Conservation (phyloP, 306 rosid species). For the Elaeagnus macrophylla region DNA sequence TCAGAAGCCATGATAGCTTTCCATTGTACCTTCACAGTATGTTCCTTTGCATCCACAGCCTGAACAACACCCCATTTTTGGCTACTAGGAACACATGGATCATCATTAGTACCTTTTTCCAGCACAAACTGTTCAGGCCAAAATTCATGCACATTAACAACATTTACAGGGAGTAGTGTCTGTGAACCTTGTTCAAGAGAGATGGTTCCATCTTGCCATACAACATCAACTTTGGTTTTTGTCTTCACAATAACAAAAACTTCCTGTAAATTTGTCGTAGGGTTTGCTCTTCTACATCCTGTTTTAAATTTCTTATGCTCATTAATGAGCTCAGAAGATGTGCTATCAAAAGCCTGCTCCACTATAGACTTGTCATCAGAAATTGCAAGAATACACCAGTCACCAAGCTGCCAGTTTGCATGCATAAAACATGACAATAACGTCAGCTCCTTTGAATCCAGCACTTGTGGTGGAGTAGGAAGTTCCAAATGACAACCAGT, state of each 20-base stretch:
- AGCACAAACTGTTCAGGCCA: constrained; percentile 87
- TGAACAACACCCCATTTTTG: constrained; percentile 86
- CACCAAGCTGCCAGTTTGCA: constrained; percentile 93
- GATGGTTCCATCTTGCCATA: constrained; percentile 80
- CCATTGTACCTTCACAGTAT: constrained; percentile 73
- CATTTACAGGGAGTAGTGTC: constrained; percentile 54
- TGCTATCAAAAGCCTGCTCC: constrained; percentile 28
- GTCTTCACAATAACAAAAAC: constrained; percentile 63
- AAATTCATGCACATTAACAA: constrained; percentile 66
- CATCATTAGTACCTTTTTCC: constrained; percentile 69
- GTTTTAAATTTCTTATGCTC: constrained; percentile 31
- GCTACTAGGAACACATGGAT: constrained; percentile 36
- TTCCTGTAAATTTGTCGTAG: constrained; percentile 33
- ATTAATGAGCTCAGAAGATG: constrained; percentile 24
- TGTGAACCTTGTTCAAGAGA: constrained; percentile 54
- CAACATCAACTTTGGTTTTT: constrained; percentile 63
- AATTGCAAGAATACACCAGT: constrained; percentile 70
- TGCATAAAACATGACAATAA: constrained; percentile 69
- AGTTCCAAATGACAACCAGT: constrained; percentile 29
- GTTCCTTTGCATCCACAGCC: constrained; percentile 75
- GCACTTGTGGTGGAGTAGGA: constrained; percentile 51
- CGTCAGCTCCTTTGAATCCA: constrained; percentile 59
- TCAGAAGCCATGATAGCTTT: constrained; percentile 25
- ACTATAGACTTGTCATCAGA: constrained; percentile 24
- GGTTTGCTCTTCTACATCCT: constrained; percentile 30